Conservation (phyloP, 208 protist genomes). For the Trypanosoma rangeli region DNA sequence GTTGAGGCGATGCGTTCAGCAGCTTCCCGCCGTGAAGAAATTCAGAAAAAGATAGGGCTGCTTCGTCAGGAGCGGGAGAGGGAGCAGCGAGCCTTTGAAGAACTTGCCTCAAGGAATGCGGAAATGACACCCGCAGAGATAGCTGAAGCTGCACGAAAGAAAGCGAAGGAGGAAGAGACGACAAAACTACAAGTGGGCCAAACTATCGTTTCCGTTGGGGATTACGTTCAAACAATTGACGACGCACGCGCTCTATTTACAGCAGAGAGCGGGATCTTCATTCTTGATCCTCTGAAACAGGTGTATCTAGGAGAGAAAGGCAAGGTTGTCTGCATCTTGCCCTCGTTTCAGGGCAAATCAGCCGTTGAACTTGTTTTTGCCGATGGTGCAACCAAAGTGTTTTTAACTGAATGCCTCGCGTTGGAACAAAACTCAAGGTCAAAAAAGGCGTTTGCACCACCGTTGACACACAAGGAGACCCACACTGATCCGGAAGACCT, state of each 20-base stretch:
- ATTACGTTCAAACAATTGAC: slow-evolving; percentile 58
- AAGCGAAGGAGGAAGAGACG: slow-evolving; percentile 32
- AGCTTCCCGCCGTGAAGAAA: slow-evolving; percentile 54
- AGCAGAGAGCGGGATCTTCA: slow-evolving; percentile 60
- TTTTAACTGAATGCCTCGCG: slow-evolving; percentile 74
- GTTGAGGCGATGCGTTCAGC: slow-evolving; percentile 16
- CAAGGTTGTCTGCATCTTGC: slow-evolving; percentile 57
- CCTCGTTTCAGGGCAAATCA: slow-evolving; percentile 70
- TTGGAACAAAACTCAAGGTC: slow-evolving; percentile 19
- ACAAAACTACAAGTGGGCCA: slow-evolving; percentile 36
- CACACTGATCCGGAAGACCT: slow-evolving; percentile 1
- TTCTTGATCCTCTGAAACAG: slow-evolving; percentile 67
- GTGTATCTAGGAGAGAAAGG: slow-evolving; percentile 82
- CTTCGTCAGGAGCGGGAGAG: slow-evolving; percentile 54
- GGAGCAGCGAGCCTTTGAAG: slow-evolving; percentile 71
- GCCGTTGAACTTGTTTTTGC: slow-evolving; percentile 85
- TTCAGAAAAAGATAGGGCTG: slow-evolving; percentile 67
- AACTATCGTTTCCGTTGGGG: slow-evolving; percentile 43
- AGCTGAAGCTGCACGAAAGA: slow-evolving; percentile 39
- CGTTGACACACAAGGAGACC: slow-evolving; percentile 1
- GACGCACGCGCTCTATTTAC: slow-evolving; percentile 39
- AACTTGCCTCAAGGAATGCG: slow-evolving; percentile 34
- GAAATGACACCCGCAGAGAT: slow-evolving; percentile 56
- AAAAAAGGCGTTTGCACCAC: not conserved
- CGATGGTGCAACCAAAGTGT: slow-evolving; percentile 73